Evolutionary conservation across 768 basidiomycete species (phyloP).

Genomic region (Asterophora parasitica): DNA sequence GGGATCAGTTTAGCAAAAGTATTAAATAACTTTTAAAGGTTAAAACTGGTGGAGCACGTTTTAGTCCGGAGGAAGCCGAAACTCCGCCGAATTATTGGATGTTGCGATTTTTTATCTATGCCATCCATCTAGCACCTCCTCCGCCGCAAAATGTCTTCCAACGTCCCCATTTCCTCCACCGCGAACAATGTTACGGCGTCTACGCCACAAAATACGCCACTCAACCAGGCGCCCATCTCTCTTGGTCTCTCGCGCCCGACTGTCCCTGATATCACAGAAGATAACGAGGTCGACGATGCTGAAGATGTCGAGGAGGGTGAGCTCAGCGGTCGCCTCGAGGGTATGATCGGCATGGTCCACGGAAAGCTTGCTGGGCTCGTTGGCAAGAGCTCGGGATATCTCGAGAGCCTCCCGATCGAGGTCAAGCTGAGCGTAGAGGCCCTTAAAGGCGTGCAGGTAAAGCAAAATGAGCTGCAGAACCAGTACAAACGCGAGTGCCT

Average conservation of each 20-base stretch:
- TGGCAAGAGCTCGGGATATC: constrained; percentile 91
- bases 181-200: constrained; percentile 70
- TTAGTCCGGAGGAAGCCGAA: constrained; percentile 14
- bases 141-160: constrained; percentile 55
- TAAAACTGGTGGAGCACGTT: no score
- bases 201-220: constrained; percentile 90
- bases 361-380: constrained; percentile 80
- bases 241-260: constrained; percentile 79
- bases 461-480: constrained; percentile 87
- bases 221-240: constrained; percentile 77
- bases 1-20: no score
- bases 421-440: constrained; percentile 86
- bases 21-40: no score
- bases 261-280: constrained; percentile 84
- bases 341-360: constrained; percentile 84
- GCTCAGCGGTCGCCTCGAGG: constrained; percentile 45
- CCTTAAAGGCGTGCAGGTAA: constrained; percentile 89
- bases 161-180: constrained; percentile 57
- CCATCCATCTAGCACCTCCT: constrained; percentile 5
- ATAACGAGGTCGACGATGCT: constrained; percentile 65
- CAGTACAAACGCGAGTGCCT: constrained; percentile 94
- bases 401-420: constrained; percentile 79
- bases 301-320: constrained; percentile 35
- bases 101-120: constrained; percentile 18
- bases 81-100: constrained; percentile 14